Evolutionary conservation across 768 basidiomycete species (phyloP).

Genomic region (Xerocomellus chrysenteron): DNA sequence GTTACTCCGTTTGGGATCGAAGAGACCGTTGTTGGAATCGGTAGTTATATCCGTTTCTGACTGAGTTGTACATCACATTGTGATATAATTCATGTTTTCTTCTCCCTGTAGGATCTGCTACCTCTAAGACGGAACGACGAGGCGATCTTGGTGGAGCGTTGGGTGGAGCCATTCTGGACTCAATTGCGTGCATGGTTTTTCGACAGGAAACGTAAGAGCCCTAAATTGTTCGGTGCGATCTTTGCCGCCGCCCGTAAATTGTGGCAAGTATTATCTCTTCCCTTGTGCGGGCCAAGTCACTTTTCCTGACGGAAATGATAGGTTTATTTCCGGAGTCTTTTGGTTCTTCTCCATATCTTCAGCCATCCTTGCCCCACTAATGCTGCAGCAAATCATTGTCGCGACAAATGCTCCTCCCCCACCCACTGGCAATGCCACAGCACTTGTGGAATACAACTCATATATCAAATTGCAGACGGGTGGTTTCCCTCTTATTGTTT

Average conservation of each 20-base stretch:
- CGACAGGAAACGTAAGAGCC: slow-evolving; percentile 11
- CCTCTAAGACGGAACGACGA: slow-evolving; percentile 28
- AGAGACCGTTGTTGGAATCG: slow-evolving; percentile 31
- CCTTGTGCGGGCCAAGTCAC: neutral
- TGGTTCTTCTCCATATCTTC: slow-evolving; percentile 29
- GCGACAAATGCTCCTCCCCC: slow-evolving; percentile 17
- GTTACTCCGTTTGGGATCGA: slow-evolving; percentile 23
- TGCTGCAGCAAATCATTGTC: slow-evolving; percentile 32
- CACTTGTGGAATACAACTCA: slow-evolving; percentile 19
- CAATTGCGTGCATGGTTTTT: slow-evolving; percentile 20
- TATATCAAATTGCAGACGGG: slow-evolving; percentile 23
- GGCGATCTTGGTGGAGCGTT: slow-evolving; percentile 22
- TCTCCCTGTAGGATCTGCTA: slow-evolving; percentile 21
- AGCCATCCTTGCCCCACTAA: slow-evolving; percentile 21
- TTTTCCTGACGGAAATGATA: slow-evolving; percentile 5
- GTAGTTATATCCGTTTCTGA: slow-evolving; percentile 29
- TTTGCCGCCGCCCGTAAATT: slow-evolving; percentile 15
- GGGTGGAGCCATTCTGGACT: slow-evolving; percentile 26
- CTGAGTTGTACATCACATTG: slow-evolving; percentile 21
- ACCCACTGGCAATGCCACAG: slow-evolving; percentile 20
- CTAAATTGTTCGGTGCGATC: slow-evolving; percentile 17
- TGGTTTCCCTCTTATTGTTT: slow-evolving; percentile 28
- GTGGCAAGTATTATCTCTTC: slow-evolving; percentile 12
- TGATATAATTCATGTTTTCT: slow-evolving; percentile 12
- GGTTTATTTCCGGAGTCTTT: slow-evolving; percentile 27